These are phyloP conservation scores for Rutstroemia sp. DNA, from an alignment of 2,329 filamentous ascomycete genomes.

Conservation along the genomic window DNA sequence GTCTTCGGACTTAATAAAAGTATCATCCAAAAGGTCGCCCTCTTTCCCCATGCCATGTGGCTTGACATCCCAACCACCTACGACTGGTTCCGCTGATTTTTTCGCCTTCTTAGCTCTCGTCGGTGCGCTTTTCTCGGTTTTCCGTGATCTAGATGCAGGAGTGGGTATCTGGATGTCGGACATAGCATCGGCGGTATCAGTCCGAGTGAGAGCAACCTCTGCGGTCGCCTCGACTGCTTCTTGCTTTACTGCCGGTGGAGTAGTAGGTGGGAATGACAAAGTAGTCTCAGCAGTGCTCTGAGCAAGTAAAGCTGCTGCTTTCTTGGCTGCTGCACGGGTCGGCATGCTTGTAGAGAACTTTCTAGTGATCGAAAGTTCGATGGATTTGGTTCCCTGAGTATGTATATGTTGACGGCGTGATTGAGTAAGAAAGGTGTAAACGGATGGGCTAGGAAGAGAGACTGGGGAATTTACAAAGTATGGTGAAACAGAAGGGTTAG, in stretches of 20 bases:
- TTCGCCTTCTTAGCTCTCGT: slow-evolving; percentile 7
- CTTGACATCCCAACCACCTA: slow-evolving; percentile 36
- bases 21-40: slow-evolving; percentile 10
- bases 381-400: no score
- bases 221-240: not conserved
- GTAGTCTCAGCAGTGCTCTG: not conserved
- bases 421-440: no score
- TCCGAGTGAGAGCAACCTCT: not conserved
- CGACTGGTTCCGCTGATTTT: slow-evolving; percentile 9
- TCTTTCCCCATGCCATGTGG: slow-evolving; percentile 48
- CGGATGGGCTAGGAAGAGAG: no score
- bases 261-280: not conserved
- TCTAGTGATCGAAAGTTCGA: no score
- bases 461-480: no score
- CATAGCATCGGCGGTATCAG: not conserved
- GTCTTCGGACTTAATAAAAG: not conserved
- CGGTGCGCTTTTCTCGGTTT: slow-evolving; percentile 9
- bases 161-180: not conserved
- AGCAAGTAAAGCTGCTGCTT: not conserved
- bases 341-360: slow-evolving; percentile 1
- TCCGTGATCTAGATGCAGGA: not conserved
- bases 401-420: no score
- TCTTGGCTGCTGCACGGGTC: slow-evolving; percentile 1
- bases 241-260: not conserved
- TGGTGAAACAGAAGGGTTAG: no score